phyloP scores from a whole-genome alignment of 495 filamentous ascomycete species.

The Penicillium argentinense region DNA sequence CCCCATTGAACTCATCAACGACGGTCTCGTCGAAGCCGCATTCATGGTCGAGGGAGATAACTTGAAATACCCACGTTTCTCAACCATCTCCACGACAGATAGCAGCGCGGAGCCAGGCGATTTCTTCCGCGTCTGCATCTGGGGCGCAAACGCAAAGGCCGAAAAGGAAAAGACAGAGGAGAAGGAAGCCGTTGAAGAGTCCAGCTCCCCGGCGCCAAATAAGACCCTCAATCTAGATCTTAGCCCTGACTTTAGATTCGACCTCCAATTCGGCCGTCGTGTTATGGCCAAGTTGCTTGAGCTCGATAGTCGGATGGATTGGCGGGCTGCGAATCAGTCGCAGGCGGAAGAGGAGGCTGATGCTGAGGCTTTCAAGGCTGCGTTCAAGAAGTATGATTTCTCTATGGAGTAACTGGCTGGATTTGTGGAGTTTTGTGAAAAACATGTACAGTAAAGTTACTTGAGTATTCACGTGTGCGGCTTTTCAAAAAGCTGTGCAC shows the following conservation, averaged over 20 bases:
- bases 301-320: constrained; percentile 69
- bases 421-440: too few relatives aligned
- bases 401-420: constrained; percentile 44
- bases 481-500: too few relatives aligned
- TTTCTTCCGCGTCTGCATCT: constrained; percentile 85
- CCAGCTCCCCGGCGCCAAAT: constrained; percentile 28
- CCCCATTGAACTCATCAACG: constrained; percentile 57
- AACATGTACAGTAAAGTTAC: too few relatives aligned
- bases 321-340: constrained; percentile 79
- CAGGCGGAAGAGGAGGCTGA: constrained; percentile 76
- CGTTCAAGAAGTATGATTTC: constrained; percentile 89
- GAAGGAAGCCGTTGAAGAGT: neutral
- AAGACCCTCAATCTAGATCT: constrained; percentile 54
- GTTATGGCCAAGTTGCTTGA: constrained; percentile 87
- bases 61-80: constrained; percentile 59
- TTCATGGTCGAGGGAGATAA: constrained; percentile 86
- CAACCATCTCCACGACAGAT: constrained; percentile 23
- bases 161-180: constrained; percentile 11
- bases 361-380: constrained; percentile 75
- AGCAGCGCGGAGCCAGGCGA: constrained; percentile 54
- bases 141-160: constrained; percentile 36
- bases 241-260: constrained; percentile 54
- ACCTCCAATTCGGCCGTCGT: constrained; percentile 66
- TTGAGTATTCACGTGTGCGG: too few relatives aligned
- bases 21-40: constrained; percentile 74